phyloP scores from a whole-genome alignment of 306 rosid species.

The Medicago ruthenica region DNA sequence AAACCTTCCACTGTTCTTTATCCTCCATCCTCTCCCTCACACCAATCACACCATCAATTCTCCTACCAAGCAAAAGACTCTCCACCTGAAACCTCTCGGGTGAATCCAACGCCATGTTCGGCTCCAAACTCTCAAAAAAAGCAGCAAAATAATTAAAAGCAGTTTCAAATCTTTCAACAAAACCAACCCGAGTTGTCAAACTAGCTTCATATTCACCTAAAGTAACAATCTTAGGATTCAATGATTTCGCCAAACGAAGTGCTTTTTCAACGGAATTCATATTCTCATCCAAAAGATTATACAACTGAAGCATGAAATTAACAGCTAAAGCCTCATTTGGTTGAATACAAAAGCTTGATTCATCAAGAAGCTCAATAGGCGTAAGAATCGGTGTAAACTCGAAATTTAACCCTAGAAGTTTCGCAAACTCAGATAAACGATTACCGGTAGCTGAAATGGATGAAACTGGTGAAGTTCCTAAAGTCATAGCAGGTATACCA shows the following conservation, averaged over 20 bases:
- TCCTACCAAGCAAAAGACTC: constrained; percentile 67
- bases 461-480: constrained; percentile 61
- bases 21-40: constrained; percentile 77
- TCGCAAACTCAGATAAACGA: constrained; percentile 78
- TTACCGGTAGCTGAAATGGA: constrained; percentile 82
- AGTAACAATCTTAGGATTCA: constrained; percentile 78
- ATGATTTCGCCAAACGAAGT: constrained; percentile 69
- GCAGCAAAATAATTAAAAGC: constrained; percentile 78
- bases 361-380: constrained; percentile 68
- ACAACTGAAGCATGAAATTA: constrained; percentile 91
- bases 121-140: constrained; percentile 84
- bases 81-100: constrained; percentile 76
- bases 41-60: constrained; percentile 60
- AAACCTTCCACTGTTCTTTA: constrained; percentile 71
- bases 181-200: constrained; percentile 66
- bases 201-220: constrained; percentile 87
- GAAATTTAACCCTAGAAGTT: constrained; percentile 70
- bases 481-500: constrained; percentile 82
- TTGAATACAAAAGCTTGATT: constrained; percentile 60
- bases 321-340: constrained; percentile 77
- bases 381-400: constrained; percentile 75
- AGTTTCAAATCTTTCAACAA: constrained; percentile 63
- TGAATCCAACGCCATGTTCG: constrained; percentile 66
- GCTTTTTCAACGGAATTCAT: constrained; percentile 60
- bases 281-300: constrained; percentile 76